Evolutionary conservation across 2,329 filamentous ascomycete genomes (phyloP).

Genomic region (Emergomyces africanus): DNA sequence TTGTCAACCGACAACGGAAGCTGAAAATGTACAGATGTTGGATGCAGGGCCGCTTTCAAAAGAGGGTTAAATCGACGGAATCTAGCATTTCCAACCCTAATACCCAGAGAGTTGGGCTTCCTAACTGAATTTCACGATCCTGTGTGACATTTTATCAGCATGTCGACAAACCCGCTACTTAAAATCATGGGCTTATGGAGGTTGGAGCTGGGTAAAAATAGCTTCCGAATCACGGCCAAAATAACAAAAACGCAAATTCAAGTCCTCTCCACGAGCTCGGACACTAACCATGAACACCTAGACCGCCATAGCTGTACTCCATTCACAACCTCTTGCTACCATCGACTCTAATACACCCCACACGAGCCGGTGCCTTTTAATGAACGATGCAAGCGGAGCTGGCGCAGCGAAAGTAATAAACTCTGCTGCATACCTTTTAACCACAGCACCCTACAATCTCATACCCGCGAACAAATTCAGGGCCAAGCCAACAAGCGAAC

Average conservation of each 20-base stretch:
- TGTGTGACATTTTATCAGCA: background rate
- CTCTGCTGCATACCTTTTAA: background rate
- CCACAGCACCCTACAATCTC: background rate
- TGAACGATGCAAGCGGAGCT: background rate
- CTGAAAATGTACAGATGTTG: conserved; percentile 99
- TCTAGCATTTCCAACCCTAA: background rate
- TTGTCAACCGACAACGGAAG: conserved; percentile 82
- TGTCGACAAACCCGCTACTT: background rate
- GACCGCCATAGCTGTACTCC: background rate
- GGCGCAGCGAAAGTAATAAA: background rate
- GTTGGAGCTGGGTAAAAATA: background rate
- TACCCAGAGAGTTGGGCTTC: background rate
- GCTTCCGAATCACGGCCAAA: background rate
- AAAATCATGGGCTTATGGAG: background rate
- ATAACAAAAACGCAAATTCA: background rate
- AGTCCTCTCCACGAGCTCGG: background rate
- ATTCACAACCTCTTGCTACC: background rate
- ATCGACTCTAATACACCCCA: background rate
- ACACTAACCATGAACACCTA: background rate
- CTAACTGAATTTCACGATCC: background rate
- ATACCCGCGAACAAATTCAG: background rate
- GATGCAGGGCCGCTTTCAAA: conserved; percentile 34
- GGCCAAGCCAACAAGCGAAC: background rate
- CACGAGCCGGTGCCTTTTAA: background rate
- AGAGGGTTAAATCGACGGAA: conserved; percentile 10